Percentiles rank a stretch among this genome's conserved stretches.
Evolutionary conservation across 768 basidiomycete genomes (phyloP).

Genomic region (Tylopilus plumbeoviolaceoides): DNA sequence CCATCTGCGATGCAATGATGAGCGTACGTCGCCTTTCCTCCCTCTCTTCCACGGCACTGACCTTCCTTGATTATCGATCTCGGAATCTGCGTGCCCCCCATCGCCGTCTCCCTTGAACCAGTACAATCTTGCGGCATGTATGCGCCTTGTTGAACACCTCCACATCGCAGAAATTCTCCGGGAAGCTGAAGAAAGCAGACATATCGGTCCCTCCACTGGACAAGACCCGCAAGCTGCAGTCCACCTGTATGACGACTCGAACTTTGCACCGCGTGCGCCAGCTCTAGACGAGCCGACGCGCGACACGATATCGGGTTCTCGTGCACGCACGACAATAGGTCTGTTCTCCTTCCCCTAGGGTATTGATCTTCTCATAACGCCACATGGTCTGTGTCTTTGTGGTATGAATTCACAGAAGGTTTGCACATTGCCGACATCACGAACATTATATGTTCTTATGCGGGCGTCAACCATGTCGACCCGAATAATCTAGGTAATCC

Average conservation of each 20-base stretch:
- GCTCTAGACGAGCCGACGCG: not conserved
- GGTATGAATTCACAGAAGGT: constrained; percentile 7
- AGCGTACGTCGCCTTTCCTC: constrained; percentile 41
- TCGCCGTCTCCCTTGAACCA: constrained; percentile 19
- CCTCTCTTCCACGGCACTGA: constrained; percentile 1
- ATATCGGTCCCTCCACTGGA: constrained; percentile 42
- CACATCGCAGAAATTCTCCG: constrained; percentile 68
- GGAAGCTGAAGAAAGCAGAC: constrained; percentile 47
- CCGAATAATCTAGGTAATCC: constrained; percentile 16
- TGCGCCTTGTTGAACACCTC: constrained; percentile 69
- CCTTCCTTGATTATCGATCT: not conserved
- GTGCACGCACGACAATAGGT: constrained; percentile 1
- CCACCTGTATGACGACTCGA: not conserved
- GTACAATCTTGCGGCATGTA: constrained; percentile 74
- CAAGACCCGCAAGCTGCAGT: not conserved
- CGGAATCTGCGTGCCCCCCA: not conserved
- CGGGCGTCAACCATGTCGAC: constrained; percentile 16
- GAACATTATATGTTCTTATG: constrained; percentile 17
- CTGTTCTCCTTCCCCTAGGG: not conserved
- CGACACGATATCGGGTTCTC: not conserved
- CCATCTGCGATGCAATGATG: constrained; percentile 72
- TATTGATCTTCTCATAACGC: not conserved
- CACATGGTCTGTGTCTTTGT: too few relatives aligned
- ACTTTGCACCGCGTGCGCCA: not conserved
- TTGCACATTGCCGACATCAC: constrained; percentile 23